Evolutionary conservation across 73 alveolate species (phyloP).

Genomic region (Paramecium sexaurelia): DNA sequence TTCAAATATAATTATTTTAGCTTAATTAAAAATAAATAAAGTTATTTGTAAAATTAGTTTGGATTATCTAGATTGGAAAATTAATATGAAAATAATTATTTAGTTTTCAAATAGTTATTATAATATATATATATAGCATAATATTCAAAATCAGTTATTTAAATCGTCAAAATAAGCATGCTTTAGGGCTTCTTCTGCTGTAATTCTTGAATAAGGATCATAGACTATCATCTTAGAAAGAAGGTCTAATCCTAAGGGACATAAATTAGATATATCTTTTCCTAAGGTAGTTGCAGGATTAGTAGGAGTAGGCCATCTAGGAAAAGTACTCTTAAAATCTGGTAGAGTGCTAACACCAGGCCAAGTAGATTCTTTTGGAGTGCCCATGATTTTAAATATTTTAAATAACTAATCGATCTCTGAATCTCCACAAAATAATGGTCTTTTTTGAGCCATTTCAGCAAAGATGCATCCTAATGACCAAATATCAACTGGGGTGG

Average conservation of each 20-base stretch:
- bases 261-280: slow-evolving; percentile 44
- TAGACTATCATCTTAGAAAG: slow-evolving; percentile 75
- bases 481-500: slow-evolving; percentile 94
- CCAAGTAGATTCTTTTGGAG: slow-evolving; percentile 94
- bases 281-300: slow-evolving; percentile 56
- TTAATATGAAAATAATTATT: too few relatives aligned
- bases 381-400: slow-evolving; percentile 87
- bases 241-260: slow-evolving; percentile 65
- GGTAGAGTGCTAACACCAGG: slow-evolving; percentile 88
- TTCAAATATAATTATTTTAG: too few relatives aligned
- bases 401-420: slow-evolving; percentile 94
- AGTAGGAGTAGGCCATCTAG: slow-evolving; percentile 80
- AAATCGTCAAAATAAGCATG: slow-evolving; percentile 78
- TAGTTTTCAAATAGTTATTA: too few relatives aligned
- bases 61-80: too few relatives aligned
- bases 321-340: slow-evolving; percentile 90
- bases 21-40: too few relatives aligned
- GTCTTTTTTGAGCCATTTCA: slow-evolving; percentile 84
- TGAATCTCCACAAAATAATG: slow-evolving; percentile 90
- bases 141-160: slow-evolving; percentile 7
- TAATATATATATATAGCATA: not conserved
- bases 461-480: slow-evolving; percentile 91
- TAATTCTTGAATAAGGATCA: slow-evolving; percentile 82
- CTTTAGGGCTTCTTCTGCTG: slow-evolving; percentile 83
- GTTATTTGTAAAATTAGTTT: too few relatives aligned